Percentiles rank a stretch among this genome's conserved stretches.
phyloP scores from a whole-genome alignment of 495 filamentous ascomycete genomes.

The Pseudoneurospora amorphoporcata region DNA sequence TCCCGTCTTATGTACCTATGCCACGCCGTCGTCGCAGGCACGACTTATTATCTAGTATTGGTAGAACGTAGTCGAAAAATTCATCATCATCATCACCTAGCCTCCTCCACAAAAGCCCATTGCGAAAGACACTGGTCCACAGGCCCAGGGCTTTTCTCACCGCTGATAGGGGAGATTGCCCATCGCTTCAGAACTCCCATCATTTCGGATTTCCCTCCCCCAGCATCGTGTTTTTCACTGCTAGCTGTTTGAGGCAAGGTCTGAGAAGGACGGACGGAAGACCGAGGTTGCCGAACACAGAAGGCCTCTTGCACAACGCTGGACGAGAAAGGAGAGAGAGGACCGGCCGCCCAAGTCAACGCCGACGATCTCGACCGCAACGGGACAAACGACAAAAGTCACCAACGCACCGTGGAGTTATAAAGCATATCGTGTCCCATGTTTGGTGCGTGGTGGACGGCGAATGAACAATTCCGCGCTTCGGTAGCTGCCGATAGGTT shows the following conservation, averaged over 20 bases:
- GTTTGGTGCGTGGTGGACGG: neutral
- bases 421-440: neutral
- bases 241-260: neutral
- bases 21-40: too few species aligned
- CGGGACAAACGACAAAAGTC: neutral
- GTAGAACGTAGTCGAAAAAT: too few species aligned
- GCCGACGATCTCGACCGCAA: neutral
- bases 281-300: neutral
- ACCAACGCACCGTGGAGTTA: neutral
- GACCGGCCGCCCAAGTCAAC: neutral
- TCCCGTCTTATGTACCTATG: too few species aligned
- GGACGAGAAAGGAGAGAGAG: neutral
- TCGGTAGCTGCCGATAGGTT: neutral
- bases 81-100: too few species aligned
- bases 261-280: neutral
- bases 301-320: neutral
- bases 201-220: neutral
- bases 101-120: neutral
- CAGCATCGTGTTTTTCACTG: neutral
- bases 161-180: neutral
- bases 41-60: too few species aligned
- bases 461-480: neutral
- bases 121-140: neutral
- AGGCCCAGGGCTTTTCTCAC: neutral
- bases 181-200: neutral